phyloP scores from a whole-genome alignment of 805 yeast species.

The Hanseniaspora vineae region DNA sequence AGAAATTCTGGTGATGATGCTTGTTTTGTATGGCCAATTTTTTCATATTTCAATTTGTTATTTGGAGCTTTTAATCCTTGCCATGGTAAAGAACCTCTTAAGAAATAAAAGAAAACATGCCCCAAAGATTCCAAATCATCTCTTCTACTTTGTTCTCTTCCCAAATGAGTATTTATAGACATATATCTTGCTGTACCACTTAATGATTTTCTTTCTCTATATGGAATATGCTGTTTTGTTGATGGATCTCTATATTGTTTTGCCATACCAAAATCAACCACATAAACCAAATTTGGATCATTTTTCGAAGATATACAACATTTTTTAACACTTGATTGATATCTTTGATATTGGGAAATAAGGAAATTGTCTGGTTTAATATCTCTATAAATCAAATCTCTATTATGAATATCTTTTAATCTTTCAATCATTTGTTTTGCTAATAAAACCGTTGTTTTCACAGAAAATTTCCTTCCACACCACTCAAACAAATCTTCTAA shows the following conservation, averaged over 20 bases:
- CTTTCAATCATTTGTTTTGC: conserved; percentile 89
- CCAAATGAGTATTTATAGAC: conserved; percentile 95
- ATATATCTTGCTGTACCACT: conserved; percentile 98
- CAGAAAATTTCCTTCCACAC: conserved; percentile 85
- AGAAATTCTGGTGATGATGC: conserved; percentile 65
- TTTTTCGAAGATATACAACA: background rate
- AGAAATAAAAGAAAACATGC: conserved; percentile 89
- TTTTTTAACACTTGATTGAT: background rate
- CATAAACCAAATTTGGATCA: conserved; percentile 45
- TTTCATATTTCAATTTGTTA: conserved; percentile 93
- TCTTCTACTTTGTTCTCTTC: conserved; percentile 92
- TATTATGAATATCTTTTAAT: conserved; percentile 77
- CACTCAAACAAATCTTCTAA: conserved; percentile 94
- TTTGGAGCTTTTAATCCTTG: conserved; percentile 98
- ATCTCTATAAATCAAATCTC: conserved; percentile 87
- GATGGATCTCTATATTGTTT: conserved; percentile 95
- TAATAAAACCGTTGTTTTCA: conserved; percentile 84
- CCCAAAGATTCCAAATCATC: conserved; percentile 96
- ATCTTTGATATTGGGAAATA: conserved; percentile 64
- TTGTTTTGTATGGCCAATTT: conserved; percentile 83
- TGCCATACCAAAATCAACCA: conserved; percentile 98
- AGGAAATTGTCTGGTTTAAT: conserved; percentile 96
- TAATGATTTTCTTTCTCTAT: conserved; percentile 87
- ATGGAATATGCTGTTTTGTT: conserved; percentile 90
- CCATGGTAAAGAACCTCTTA: conserved; percentile 95